A percentile compares a stretch with the other conserved stretches of the same genome.
Conservation (phyloP, 2,329 filamentous ascomycete species). For the Cladophialophora immunda region DNA sequence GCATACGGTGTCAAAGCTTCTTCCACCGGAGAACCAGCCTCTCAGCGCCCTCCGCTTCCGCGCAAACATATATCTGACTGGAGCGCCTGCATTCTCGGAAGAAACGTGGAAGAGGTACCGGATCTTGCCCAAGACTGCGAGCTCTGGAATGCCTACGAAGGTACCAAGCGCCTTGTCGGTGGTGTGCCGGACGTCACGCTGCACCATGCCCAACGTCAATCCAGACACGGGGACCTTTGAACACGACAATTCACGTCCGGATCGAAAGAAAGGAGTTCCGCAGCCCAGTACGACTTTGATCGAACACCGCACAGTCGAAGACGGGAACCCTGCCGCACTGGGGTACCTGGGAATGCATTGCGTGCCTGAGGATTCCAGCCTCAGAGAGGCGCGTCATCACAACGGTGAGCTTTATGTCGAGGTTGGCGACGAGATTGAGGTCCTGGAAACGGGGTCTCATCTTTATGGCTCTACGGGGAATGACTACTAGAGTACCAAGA, state of each 20-base stretch:
- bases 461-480: slow-evolving; percentile 39
- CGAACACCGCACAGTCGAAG: slow-evolving; percentile 36
- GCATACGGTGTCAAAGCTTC: slow-evolving; percentile 38
- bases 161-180: slow-evolving; percentile 36
- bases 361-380: slow-evolving; percentile 38
- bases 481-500: slow-evolving; percentile 31
- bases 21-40: slow-evolving; percentile 39
- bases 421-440: slow-evolving; percentile 40
- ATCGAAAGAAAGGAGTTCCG: slow-evolving; percentile 38
- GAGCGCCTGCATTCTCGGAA: slow-evolving; percentile 37
- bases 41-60: slow-evolving; percentile 40
- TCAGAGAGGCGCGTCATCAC: slow-evolving; percentile 32
- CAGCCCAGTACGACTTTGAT: slow-evolving; percentile 41
- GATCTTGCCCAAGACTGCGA: slow-evolving; percentile 29
- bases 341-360: slow-evolving; percentile 42
- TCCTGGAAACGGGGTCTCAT: slow-evolving; percentile 39
- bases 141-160: slow-evolving; percentile 16
- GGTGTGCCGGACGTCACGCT: slow-evolving; percentile 41
- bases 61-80: slow-evolving; percentile 39
- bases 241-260: slow-evolving; percentile 34
- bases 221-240: slow-evolving; percentile 37
- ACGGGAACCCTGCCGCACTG: slow-evolving; percentile 37
- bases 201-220: slow-evolving; percentile 41
- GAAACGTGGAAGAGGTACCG: slow-evolving; percentile 40
- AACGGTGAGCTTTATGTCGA: slow-evolving; percentile 32